Evolutionary conservation across 2,329 filamentous ascomycete genomes (phyloP).

Genomic region (Exophiala sp.): DNA sequence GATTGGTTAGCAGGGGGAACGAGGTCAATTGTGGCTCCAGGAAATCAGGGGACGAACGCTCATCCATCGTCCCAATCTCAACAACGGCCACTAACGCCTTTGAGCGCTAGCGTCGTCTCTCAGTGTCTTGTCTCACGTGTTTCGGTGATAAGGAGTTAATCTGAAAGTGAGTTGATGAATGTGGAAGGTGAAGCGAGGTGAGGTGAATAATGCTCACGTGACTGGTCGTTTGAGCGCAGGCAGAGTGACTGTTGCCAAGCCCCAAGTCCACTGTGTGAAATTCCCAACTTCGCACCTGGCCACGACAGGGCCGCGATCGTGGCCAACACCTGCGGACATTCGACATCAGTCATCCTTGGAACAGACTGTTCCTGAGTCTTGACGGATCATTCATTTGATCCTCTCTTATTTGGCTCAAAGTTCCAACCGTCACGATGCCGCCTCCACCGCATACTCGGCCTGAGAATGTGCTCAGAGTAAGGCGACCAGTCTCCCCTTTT

Average conservation of each 20-base stretch:
- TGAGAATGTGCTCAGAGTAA: constrained; percentile 91
- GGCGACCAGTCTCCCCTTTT: constrained; percentile 25
- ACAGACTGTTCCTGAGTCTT: constrained; percentile 27
- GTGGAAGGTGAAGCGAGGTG: neutral
- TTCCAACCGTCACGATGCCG: constrained; percentile 58
- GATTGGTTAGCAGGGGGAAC: constrained; percentile 16
- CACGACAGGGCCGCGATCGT: neutral
- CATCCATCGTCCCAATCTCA: neutral
- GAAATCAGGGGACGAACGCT: constrained; percentile 3
- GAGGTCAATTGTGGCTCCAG: constrained; percentile 6
- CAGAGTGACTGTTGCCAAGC: neutral
- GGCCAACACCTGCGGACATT: neutral
- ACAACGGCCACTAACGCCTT: neutral
- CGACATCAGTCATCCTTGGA: constrained; percentile 25
- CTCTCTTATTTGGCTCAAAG: constrained; percentile 10
- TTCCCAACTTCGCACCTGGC: constrained; percentile 1
- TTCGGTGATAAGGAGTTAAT: neutral
- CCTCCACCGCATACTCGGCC: constrained; percentile 95
- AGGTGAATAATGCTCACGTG: neutral
- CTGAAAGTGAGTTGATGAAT: neutral
- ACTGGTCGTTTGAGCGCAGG: neutral
- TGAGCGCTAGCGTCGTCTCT: neutral
- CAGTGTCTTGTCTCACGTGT: neutral
- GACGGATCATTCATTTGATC: constrained; percentile 28
- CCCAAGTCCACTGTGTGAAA: constrained; percentile 1